Evolutionary conservation across 441 rosid genomes (phyloP).

Genomic region (Adansonia grandidieri): DNA sequence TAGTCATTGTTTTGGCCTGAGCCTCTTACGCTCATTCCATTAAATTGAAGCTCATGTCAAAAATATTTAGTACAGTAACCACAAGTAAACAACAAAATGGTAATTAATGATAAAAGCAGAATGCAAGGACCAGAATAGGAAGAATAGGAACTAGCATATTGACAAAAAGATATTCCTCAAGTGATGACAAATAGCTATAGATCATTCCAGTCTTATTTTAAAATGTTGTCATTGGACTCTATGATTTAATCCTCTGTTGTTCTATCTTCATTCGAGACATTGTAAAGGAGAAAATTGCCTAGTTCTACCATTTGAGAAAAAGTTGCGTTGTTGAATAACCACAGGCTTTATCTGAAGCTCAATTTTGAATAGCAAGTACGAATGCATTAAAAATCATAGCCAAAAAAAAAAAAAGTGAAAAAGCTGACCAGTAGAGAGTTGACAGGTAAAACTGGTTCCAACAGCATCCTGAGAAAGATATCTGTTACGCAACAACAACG

Average conservation of each 20-base stretch:
- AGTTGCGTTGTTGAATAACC: not conserved
- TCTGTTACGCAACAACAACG: conserved; percentile 44
- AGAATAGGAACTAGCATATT: not conserved
- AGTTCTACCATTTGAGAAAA: not conserved
- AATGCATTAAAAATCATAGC: not conserved
- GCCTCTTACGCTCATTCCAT: not conserved
- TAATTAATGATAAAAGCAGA: not conserved
- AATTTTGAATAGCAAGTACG: not conserved
- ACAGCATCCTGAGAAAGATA: conserved; percentile 55
- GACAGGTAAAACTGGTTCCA: conserved; percentile 64
- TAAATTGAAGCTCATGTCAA: not conserved
- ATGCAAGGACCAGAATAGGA: not conserved
- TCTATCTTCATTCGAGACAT: not conserved
- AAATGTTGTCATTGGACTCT: not conserved
- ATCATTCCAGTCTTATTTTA: not conserved
- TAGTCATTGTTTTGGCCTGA: not conserved
- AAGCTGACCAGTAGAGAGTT: conserved; percentile 53
- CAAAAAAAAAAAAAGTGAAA: conserved; percentile 6
- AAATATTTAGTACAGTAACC: not conserved
- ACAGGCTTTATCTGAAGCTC: not conserved
- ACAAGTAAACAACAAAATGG: not conserved
- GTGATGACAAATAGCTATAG: conserved; percentile 1
- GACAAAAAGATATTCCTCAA: not conserved
- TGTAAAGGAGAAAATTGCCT: conserved; percentile 4
- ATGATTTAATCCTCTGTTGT: not conserved